Evolutionary conservation across 2,329 filamentous ascomycete species (phyloP), one percentile per base, ranked within the genome.

Genomic region (Spiromastix sp.): DNA sequence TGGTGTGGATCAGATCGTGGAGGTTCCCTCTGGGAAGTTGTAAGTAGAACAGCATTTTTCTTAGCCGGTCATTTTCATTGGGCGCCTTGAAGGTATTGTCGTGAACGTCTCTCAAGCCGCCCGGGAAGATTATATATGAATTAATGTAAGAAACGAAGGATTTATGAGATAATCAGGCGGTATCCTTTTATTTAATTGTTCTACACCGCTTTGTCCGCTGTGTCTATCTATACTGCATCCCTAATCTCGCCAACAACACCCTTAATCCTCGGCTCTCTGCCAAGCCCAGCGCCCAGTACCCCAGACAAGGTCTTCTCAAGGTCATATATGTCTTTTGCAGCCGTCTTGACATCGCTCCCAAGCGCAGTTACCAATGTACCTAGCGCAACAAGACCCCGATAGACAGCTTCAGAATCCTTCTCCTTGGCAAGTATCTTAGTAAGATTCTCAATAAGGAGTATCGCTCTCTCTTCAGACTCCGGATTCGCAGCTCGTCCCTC

Each of bases 1-100:
- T 48, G 91, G 87, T 0, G 63, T 91, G 46, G 87, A 96, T 59
- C 91, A 96, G 61, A 69, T 95, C 46, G 80, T 87, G 36, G 91
- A 98, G 59, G 69, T 93, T 33, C 53, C n/a, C n/a, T n/a, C n/a
- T n/a, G n/a, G n/a, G n/a, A n/a, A n/a, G n/a, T n/a, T n/a, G n/a
- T n/a, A n/a, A n/a, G n/a, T n/a, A n/a, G n/a, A n/a, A n/a, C n/a
- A n/a, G n/a, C n/a, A n/a, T n/a, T n/a, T n/a, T n/a, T n/a, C n/a
- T n/a, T n/a, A n/a, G n/a, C n/a, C n/a, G n/a, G n/a, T n/a, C n/a
- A n/a, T n/a, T 12, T 18, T 21, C 15, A 4, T 27, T 27, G n/a
- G n/a, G n/a, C 8, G 8, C 22, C 22, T 25, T 25, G 8, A 25
- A 25, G 22, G 22, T 25, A 25, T 25, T n/a, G n/a, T n/a, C n/a